Evolutionary conservation across 2,329 filamentous ascomycete genomes (phyloP), one percentile per base, ranked within the genome.

Genomic region (Epichloe festucae): DNA sequence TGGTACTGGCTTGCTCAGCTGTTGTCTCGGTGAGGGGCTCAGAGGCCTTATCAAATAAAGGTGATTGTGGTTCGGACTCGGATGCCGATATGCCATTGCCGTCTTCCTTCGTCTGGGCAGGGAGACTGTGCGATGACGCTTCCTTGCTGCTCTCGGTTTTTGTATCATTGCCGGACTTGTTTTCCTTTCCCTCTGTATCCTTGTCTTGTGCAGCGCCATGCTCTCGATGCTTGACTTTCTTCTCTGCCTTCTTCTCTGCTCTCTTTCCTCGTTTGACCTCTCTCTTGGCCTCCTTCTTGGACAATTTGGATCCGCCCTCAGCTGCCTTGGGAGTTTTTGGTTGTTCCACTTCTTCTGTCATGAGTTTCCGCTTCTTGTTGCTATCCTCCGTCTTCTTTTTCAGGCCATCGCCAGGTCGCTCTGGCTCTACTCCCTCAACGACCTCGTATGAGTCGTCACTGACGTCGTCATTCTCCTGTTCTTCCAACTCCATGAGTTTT

Each of bases 401-500:
- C 55, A 87, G 63, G 2, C 83, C 84, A 63, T 89, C 77, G 43
- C 76, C 73, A 2, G 85, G 85, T 57, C 73, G 71, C 65, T 85
- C 81, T 51, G 69, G 69, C 54, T 79, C 76, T 45, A 83, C 71
- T 11, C 78, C 79, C 0, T 75, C 69, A 5, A 78, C 68, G 14
- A 68, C 67, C 21, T 72, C 76, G 41, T 62, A 63, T 7, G 68
- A 66, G 51, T 67, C 70, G 14, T 70, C 66, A 52, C 67, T 70
- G 15, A 69, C 74, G 42, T 73, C 65, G 51, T 67, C 69, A 11
- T 53, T 23, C 23, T 71, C 70, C 38, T 74, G 65, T n/a, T 73
- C 66, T 51, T 77, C 74, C 52, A 82, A 70, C 56, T 85, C 80
- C 50, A 82, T 79, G 31, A 85, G 74, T 71, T 95, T 95, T 54